Conservation (phyloP, 192 early-diverging fungal genomes). For the Gonapodya prolifera region DNA sequence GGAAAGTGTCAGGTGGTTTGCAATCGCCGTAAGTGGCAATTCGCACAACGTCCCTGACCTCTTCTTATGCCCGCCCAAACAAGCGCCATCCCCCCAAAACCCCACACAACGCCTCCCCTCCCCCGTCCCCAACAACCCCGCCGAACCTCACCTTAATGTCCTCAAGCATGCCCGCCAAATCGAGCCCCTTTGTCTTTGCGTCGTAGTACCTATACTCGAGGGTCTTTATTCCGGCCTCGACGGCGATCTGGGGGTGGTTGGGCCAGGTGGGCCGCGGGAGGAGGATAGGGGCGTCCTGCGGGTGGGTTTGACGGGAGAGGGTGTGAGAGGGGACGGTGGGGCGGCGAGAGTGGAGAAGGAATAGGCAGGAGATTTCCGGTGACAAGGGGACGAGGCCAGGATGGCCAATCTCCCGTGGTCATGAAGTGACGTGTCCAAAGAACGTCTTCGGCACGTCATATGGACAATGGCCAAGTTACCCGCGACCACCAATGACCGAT, state of each 20-base stretch:
- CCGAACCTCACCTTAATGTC: constrained; percentile 51
- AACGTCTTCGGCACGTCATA: too few relatives aligned
- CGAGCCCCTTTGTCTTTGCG: constrained; percentile 79
- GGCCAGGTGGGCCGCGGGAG: constrained; percentile 57
- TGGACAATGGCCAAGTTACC: too few relatives aligned
- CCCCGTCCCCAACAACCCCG: neutral
- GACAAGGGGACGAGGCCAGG: too few relatives aligned
- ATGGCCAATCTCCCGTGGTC: too few relatives aligned
- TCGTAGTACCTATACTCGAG: constrained; percentile 91
- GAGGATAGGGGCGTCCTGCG: neutral
- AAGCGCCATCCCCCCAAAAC: too few relatives aligned
- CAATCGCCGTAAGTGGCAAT: neutral
- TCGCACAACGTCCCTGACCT: neutral
- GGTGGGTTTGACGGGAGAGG: neutral
- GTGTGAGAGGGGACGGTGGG: neutral
- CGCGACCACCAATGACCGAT: too few relatives aligned
- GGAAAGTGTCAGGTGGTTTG: neutral
- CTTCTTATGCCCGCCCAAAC: too few relatives aligned
- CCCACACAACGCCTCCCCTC: too few relatives aligned
- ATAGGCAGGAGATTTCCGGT: neutral
- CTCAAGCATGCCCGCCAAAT: constrained; percentile 81
- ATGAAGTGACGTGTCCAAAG: too few relatives aligned
- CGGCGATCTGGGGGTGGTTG: constrained; percentile 91
- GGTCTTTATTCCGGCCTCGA: constrained; percentile 76
- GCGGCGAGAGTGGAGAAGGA: neutral